Evolutionary conservation across 768 basidiomycete species (phyloP), one percentile per base, ranked within the genome.

Genomic region (Lentinula aciculospora): DNA sequence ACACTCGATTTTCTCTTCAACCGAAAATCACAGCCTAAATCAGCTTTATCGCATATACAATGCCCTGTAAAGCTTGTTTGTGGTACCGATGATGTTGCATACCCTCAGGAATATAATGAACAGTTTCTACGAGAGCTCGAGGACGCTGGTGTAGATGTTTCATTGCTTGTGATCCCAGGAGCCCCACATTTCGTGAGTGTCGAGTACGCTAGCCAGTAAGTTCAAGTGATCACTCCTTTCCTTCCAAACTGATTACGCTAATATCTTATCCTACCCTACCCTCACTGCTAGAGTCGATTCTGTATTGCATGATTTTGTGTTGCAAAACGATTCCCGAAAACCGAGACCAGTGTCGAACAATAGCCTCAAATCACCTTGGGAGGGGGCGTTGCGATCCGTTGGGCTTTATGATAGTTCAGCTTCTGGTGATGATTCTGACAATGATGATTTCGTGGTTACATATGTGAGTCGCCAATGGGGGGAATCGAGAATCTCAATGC

Each of bases 71-170:
- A 61, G 27, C 46, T 69, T 7, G 62, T 68, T 32, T 65, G 67
- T 46, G 64, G 66, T 39, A 40, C 61, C 10, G 64, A 66, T 50
- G 69, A 70, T 53, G 65, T 71, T 58, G 66, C 66, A 32, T 67
- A 63, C 31, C 51, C 58, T 17, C 28, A 66, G 36, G 62, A 56
- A 50, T 53, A 62, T 37, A 45, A 60, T 9, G 40, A 63, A 36
- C 58, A 57, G 25, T 57, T 67, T 34, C 55, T 58, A 56, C 49
- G 55, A 10, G 61, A 58, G 46, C 63, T 73, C 60, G 65, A 44
- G 50, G 47, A 59, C 53, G 64, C 63, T 42, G 66, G 63, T 19
- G 47, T 68, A 15, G 3, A 56, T 17, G 65, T 64, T 7, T 48
- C 55, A n/a, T 48, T 68, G 21, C 32, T 48, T 39, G 61, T 63